phyloP scores from a whole-genome alignment of 495 filamentous ascomycete genomes.

The Lasiosphaeriaceae sp. region DNA sequence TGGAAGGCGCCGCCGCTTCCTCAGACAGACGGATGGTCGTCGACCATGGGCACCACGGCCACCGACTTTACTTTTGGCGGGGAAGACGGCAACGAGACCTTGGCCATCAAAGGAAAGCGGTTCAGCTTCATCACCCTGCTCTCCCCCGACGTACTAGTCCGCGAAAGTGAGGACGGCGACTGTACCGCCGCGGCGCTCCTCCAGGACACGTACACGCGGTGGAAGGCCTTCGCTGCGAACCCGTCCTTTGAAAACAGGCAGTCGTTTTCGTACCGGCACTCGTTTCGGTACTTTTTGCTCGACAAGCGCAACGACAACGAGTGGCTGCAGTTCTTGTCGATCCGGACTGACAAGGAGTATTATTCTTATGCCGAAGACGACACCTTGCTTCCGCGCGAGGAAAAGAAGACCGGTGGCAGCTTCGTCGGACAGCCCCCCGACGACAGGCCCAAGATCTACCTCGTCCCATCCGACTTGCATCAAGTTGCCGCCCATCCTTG shows the following conservation, averaged over 20 bases:
- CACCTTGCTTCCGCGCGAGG: neutral
- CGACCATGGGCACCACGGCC: neutral
- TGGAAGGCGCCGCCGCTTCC: neutral
- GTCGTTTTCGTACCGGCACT: neutral
- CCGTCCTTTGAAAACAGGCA: neutral
- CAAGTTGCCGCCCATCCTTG: neutral
- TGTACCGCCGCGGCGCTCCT: neutral
- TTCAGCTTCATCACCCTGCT: neutral
- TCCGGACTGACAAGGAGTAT: neutral
- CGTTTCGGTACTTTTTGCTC: neutral
- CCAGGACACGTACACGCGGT: neutral
- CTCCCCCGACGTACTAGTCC: neutral
- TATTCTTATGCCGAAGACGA: neutral
- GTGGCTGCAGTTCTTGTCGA: neutral
- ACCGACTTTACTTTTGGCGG: neutral
- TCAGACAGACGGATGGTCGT: neutral
- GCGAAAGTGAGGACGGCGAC: neutral
- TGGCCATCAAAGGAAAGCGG: neutral
- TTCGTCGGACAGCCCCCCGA: neutral
- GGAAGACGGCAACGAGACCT: neutral
- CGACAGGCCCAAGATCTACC: neutral
- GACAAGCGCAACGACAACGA: neutral
- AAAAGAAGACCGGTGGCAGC: neutral
- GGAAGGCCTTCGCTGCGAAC: neutral
- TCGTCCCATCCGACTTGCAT: neutral